Conservation (phyloP, 768 basidiomycete species). For the Lentinula raphanica region DNA sequence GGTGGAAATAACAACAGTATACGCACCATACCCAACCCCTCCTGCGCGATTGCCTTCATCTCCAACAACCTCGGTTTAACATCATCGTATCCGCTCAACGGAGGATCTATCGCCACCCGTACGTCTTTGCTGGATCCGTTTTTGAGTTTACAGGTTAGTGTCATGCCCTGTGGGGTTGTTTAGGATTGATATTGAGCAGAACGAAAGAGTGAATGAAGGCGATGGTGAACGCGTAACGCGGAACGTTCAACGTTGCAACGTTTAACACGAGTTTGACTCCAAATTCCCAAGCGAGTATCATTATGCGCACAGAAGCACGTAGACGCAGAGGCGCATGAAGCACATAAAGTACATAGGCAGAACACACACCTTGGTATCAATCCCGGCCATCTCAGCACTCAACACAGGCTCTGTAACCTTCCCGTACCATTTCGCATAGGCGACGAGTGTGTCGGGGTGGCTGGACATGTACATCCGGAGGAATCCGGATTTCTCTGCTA, state of each 20-base stretch:
- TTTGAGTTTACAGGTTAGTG: slow-evolving; percentile 56
- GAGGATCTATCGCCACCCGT: slow-evolving; percentile 61
- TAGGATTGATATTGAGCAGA: not conserved
- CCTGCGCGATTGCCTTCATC: slow-evolving; percentile 80
- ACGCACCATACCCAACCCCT: slow-evolving; percentile 73
- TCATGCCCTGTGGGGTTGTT: slow-evolving; percentile 48
- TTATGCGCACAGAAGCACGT: no score
- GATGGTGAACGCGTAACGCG: no score
- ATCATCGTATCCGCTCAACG: slow-evolving; percentile 69
- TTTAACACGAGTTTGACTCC: no score
- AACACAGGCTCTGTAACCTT: slow-evolving; percentile 50
- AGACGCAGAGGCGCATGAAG: no score
- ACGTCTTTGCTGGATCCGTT: slow-evolving; percentile 42
- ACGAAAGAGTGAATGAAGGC: not conserved
- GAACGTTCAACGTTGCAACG: no score
- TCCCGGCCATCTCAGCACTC: slow-evolving; percentile 66
- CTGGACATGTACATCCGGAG: slow-evolving; percentile 81
- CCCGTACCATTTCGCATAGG: slow-evolving; percentile 75
- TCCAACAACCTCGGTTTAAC: slow-evolving; percentile 74
- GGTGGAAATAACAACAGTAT: no score
- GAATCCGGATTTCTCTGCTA: slow-evolving; percentile 70
- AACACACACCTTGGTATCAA: slow-evolving; percentile 54
- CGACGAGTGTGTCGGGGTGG: slow-evolving; percentile 80
- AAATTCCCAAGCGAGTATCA: no score
- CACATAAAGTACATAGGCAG: no score